Percentiles rank a stretch among this genome's conserved stretches.
Evolutionary conservation across 331 rosid genomes (phyloP).

Genomic region (Malus hybrid): DNA sequence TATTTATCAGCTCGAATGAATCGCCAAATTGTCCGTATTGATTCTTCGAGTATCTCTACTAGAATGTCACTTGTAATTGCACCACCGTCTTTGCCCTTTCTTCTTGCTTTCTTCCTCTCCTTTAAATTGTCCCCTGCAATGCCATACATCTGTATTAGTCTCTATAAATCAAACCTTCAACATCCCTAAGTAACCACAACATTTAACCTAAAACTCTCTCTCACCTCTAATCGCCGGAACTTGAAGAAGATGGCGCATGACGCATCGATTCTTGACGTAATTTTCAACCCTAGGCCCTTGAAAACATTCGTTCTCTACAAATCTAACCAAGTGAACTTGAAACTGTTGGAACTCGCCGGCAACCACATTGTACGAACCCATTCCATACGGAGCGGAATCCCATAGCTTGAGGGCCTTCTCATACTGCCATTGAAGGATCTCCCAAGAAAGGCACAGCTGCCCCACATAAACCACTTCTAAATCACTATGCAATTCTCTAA

Average conservation of each 20-base stretch:
- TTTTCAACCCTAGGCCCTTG: conserved; percentile 80
- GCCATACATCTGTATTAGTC: not conserved
- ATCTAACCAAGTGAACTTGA: conserved; percentile 74
- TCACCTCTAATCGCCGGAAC: conserved; percentile 80
- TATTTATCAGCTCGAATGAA: conserved; percentile 75
- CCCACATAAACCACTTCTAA: conserved; percentile 88
- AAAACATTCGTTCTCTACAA: conserved; percentile 73
- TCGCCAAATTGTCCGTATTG: conserved; percentile 79
- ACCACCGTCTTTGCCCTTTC: conserved; percentile 24
- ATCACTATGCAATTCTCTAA: conserved; percentile 58
- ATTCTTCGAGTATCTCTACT: conserved; percentile 74
- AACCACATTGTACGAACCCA: conserved; percentile 58
- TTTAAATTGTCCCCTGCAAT: conserved; percentile 41
- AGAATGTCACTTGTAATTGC: conserved; percentile 57
- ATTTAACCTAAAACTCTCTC: not conserved
- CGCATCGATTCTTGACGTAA: conserved; percentile 60
- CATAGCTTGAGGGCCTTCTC: conserved; percentile 68
- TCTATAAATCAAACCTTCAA: not conserved
- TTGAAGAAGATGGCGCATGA: conserved; percentile 74
- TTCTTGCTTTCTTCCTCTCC: conserved; percentile 36
- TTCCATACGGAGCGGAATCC: conserved; percentile 57
- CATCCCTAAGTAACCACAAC: not conserved
- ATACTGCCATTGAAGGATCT: conserved; percentile 89
- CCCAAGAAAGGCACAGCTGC: conserved; percentile 96
- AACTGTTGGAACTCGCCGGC: conserved; percentile 94